Percentiles rank a stretch among this genome's conserved stretches.
Evolutionary conservation across 257 asterid genomes (phyloP).

Genomic region (Voacanga thouarsii): DNA sequence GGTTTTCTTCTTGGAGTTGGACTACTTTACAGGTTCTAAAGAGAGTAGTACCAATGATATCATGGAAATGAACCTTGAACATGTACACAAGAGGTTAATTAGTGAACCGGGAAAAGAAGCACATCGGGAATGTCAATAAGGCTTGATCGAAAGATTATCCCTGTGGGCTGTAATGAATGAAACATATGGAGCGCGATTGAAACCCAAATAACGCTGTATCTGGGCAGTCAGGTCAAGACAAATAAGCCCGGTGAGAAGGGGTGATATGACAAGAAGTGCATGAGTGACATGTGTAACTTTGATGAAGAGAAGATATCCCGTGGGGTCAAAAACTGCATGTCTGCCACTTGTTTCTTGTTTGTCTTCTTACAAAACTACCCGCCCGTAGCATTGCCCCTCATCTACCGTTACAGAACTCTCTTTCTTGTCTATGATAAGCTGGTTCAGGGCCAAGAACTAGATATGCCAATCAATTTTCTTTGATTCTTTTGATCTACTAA

Average conservation of each 20-base stretch:
- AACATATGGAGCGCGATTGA: neutral
- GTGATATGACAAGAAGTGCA: slow-evolving; percentile 14
- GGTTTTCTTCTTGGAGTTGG: neutral
- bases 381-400: neutral
- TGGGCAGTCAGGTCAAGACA: slow-evolving; percentile 1
- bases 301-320: slow-evolving; percentile 15
- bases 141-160: neutral
- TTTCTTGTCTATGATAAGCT: neutral
- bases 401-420: neutral
- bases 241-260: neutral
- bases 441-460: neutral
- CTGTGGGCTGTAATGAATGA: neutral
- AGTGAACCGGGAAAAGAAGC: neutral
- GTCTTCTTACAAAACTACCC: neutral
- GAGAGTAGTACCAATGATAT: too few species aligned
- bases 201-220: neutral
- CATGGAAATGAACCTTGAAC: neutral
- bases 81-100: neutral
- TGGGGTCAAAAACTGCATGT: slow-evolving; percentile 56
- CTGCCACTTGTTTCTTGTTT: slow-evolving; percentile 44
- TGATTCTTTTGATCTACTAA: too few species aligned
- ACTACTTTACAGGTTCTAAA: neutral
- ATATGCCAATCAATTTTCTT: too few species aligned
- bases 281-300: slow-evolving; percentile 34
- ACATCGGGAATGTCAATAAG: neutral